Evolutionary conservation across 2,329 filamentous ascomycete genomes (phyloP), one percentile per base, ranked within the genome.

Genomic region (Intubia oerlemansii): DNA sequence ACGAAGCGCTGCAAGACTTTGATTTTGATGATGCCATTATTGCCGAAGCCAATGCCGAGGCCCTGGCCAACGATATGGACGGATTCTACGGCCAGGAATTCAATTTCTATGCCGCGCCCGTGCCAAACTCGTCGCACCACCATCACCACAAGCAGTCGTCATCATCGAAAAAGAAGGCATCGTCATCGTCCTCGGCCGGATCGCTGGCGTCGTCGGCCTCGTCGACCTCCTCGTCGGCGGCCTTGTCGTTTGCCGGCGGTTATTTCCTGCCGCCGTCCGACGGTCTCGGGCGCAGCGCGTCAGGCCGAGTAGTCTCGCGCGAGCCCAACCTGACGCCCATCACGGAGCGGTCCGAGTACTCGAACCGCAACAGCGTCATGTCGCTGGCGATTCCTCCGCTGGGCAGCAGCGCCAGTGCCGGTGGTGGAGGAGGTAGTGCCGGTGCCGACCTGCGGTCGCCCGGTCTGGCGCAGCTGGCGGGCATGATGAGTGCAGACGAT

Each of bases 21-120:
- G 68, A 73, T 25, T 61, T 78, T 28, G 78, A 80, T 34, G 82
- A 95, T 38, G 70, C 72, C 18, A 88, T 95, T 40, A 90, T 98
- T 34, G 85, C 84, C 0, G 88, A 82, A 33, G 88, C 88, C 5
- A 98, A 98, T 41, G 84, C 85, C 1, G 84, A 88, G 45, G 88
- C 78, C 2, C 59, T 98, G 7, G 85, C 88, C 25, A 84, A 81
- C 39, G 88, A 98, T 43, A 74, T 74, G 6, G 85, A 93, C 37
- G 85, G 81, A 1, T 90, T 88, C 55, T 98, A 98, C 44, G 88
- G 88, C 0, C 75, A 82, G 39, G 88, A 98, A 46, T 98, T 98
- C 44, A 84, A 82, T 1, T 98, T 98, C 48, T 98, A 92, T 47
- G 81, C 84, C 1, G 56, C 59, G 2, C 45, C 45, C 1, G n/a